A percentile compares a stretch with the other conserved stretches of the same genome.
Conservation (phyloP, 2,329 filamentous ascomycete species). For the Gremmenia infestans region DNA sequence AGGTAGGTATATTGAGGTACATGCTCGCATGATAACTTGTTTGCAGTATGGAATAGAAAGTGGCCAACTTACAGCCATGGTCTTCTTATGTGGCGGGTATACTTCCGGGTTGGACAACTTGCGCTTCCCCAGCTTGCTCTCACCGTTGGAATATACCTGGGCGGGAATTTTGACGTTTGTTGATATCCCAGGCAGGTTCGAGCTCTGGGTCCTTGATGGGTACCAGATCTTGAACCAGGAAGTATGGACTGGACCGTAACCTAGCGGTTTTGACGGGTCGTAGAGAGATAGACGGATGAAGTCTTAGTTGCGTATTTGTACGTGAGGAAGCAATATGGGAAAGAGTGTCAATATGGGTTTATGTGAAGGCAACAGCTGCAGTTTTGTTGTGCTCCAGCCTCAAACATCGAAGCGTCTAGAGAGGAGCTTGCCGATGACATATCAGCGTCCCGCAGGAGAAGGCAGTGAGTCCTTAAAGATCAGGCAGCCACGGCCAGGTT, state of each 20-base stretch:
- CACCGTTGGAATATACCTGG: conserved; percentile 19
- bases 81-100: conserved; percentile 52
- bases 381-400: not conserved
- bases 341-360: not conserved
- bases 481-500: too few relatives aligned
- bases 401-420: not conserved
- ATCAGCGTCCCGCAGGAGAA: not conserved
- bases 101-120: conserved; percentile 59
- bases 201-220: conserved; percentile 15
- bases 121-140: conserved; percentile 59
- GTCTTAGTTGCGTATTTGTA: too few relatives aligned
- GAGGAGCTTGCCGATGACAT: not conserved
- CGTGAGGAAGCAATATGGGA: not conserved
- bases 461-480: too few relatives aligned
- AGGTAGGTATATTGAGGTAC: not conserved
- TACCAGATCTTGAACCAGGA: conserved; percentile 13
- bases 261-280: not conserved
- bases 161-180: conserved; percentile 31
- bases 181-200: conserved; percentile 14
- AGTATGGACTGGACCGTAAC: conserved; percentile 5
- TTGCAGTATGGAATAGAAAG: conserved; percentile 11
- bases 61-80: conserved; percentile 52
- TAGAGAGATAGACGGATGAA: not conserved
- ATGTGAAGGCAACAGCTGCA: not conserved
- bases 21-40: not conserved